A percentile compares a stretch with the other conserved stretches of the same genome.
Evolutionary conservation across 2,329 filamentous ascomycete species (phyloP).

Genomic region (Cercospora sp.): DNA sequence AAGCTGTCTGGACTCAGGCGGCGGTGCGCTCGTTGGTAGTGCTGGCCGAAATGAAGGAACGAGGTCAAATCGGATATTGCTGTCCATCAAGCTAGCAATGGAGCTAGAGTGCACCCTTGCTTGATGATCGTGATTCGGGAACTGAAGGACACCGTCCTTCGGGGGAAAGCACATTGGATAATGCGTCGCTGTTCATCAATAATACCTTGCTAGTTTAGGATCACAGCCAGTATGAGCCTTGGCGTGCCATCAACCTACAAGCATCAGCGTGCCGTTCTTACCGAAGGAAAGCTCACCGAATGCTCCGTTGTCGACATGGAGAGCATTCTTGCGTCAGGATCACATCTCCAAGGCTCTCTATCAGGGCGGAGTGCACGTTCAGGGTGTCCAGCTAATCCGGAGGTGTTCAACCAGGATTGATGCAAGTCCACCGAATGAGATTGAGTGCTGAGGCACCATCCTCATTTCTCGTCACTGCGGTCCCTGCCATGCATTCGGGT

Average conservation of each 20-base stretch:
- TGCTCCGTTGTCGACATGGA: not conserved
- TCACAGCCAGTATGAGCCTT: not conserved
- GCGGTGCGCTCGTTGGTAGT: not conserved
- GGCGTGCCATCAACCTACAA: not conserved
- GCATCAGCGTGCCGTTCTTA: not conserved
- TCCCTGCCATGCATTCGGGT: not conserved
- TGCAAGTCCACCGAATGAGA: not conserved
- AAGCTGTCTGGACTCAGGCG: not conserved
- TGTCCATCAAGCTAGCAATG: not conserved
- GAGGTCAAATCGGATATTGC: not conserved
- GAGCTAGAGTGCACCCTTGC: not conserved
- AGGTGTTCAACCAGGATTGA: not conserved
- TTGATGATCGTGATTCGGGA: not conserved
- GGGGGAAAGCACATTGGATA: not conserved
- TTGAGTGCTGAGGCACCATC: not conserved
- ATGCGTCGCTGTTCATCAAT: not conserved
- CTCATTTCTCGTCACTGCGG: not conserved
- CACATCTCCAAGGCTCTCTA: not conserved
- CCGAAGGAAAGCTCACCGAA: not conserved
- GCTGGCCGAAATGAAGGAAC: not conserved
- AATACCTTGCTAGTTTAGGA: not conserved
- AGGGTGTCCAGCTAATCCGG: not conserved
- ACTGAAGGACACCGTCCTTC: not conserved
- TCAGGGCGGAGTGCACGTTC: not conserved
- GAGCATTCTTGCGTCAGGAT: not conserved